A percentile compares a stretch with the other conserved stretches of the same genome.
Conservation (phyloP, 495 filamentous ascomycete genomes). For the Astrothelium subdiscretum region DNA sequence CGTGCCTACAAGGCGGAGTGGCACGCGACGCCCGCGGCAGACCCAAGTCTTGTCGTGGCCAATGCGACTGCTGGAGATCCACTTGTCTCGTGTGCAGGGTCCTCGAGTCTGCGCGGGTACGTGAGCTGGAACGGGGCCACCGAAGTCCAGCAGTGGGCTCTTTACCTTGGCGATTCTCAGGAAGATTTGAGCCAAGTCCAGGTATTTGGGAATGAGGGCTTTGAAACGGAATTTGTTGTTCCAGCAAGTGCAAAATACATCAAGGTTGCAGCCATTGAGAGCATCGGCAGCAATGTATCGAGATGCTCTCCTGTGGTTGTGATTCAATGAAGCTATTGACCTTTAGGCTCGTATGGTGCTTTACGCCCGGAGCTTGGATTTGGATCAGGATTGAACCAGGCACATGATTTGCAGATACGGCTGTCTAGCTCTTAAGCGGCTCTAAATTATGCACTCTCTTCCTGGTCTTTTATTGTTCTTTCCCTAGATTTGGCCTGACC, state of each 20-base stretch:
- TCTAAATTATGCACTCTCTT: not conserved
- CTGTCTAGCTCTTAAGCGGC: not conserved
- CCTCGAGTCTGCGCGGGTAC: not conserved
- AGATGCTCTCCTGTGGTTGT: not conserved
- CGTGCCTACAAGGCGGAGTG: slow-evolving; percentile 10
- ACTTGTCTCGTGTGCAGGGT: not conserved
- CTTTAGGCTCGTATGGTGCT: not conserved
- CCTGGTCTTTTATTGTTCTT: not conserved
- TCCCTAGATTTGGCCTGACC: not conserved
- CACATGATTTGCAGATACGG: not conserved
- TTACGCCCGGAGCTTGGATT: not conserved
- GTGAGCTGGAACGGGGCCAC: slow-evolving; percentile 9
- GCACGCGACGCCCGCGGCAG: slow-evolving; percentile 9
- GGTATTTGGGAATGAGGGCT: not conserved
- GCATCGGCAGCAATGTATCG: not conserved
- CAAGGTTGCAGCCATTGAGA: not conserved
- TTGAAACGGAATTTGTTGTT: slow-evolving; percentile 1
- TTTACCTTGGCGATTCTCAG: not conserved
- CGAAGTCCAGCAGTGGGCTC: not conserved
- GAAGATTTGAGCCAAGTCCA: not conserved
- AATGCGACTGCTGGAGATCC: not conserved
- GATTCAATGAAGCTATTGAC: not conserved
- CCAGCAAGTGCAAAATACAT: not conserved
- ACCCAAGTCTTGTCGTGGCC: slow-evolving; percentile 3
- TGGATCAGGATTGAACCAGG: not conserved